Base-by-base conservation (phyloP, 768 basidiomycete species). In the Mycena floridula region DNA sequence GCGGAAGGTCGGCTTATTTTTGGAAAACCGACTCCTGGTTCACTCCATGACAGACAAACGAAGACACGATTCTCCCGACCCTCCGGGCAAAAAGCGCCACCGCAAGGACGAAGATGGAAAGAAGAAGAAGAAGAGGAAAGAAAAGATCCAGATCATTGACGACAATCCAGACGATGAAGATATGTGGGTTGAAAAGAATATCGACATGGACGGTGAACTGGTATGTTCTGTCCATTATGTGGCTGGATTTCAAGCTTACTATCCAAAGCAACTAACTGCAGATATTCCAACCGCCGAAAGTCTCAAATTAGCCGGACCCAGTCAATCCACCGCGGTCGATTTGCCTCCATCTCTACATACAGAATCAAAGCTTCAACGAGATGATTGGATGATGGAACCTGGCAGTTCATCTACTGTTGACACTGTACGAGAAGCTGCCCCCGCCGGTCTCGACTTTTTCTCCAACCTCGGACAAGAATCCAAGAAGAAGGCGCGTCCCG, bases 181-280 rank as follows among this genome's bases (percentile, higher is more conserved):
- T 44, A 76, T 89, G 67, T 93, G 91, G 91, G 75, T 82, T 20
- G 92, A 92, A 68, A 90, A 89, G 70, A 88, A 89, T 53, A 80
- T 90, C 27, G 81, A 82, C 56, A 76, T 81, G 67, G 84, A 84
- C 42, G 82, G 85, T 15, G 84, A 87, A 62, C 69, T 72, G 58
- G 87, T 89, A 59, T 53, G 80, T 73, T 6, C 45, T 58, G n/a
- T 27, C 23, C 15, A 30, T 38, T 38, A 42, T 28, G 28, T 37
- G 24, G 44, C 8, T 20, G 20, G 9, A n/a, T n/a, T 20, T 11
- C 12, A 12, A 12, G 20, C 18, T 12, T 9, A 38, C 37, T 20
- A 20, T 38, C 25, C 22, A 25, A 49, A 88, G 84, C 70, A 76
- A 24, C 68, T 85, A 42, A 77, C 82, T 20, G 68, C 82, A n/a